phyloP scores from a whole-genome alignment of 768 basidiomycete species.

The Tricholoma terreum region DNA sequence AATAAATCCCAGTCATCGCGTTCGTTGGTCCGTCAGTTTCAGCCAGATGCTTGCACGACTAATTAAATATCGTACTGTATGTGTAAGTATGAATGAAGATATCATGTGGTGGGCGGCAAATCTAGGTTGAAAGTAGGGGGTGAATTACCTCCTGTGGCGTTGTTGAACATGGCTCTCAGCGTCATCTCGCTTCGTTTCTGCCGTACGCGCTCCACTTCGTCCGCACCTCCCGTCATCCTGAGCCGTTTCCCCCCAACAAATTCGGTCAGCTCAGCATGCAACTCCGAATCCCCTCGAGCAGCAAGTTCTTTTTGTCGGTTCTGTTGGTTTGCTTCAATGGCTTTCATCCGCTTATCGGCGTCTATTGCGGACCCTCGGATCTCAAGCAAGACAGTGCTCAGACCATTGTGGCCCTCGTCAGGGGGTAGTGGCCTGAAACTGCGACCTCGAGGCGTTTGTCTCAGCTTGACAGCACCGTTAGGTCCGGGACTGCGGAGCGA shows the following conservation, averaged over 20 bases:
- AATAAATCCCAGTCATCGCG: too few species aligned
- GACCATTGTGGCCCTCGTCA: conserved; percentile 65
- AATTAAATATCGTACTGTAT: conserved; percentile 1
- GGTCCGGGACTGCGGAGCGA: conserved; percentile 54
- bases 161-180: conserved; percentile 83
- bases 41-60: too few species aligned
- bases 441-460: conserved; percentile 32
- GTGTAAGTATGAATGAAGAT: neutral
- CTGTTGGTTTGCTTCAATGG: conserved; percentile 88
- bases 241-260: conserved; percentile 88
- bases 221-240: conserved; percentile 93
- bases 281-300: conserved; percentile 67
- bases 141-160: conserved; percentile 3
- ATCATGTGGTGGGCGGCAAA: conserved; percentile 8
- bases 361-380: conserved; percentile 82
- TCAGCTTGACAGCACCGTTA: conserved; percentile 25
- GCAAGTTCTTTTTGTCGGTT: conserved; percentile 74
- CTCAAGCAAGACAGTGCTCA: conserved; percentile 85
- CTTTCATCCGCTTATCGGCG: conserved; percentile 81
- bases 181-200: conserved; percentile 82
- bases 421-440: conserved; percentile 58
- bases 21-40: too few species aligned
- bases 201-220: conserved; percentile 85
- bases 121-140: conserved; percentile 11
- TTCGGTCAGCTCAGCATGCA: conserved; percentile 78